Conservation (phyloP, 192 early-diverging fungal species). For the Umbelopsis vinacea region DNA sequence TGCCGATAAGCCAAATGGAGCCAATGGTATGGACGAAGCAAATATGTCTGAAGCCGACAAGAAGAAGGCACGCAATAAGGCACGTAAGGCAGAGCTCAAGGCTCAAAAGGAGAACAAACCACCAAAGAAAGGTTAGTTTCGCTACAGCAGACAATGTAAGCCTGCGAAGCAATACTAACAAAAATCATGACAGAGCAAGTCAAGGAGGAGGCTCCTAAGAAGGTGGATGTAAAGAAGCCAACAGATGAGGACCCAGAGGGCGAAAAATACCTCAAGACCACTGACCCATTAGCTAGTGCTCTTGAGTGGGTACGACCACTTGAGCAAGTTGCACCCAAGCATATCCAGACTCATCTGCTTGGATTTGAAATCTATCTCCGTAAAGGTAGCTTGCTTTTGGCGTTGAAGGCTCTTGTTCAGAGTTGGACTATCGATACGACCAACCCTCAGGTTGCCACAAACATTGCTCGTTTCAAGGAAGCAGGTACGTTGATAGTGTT, state of each 20-base stretch:
- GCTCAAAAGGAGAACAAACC: conserved; percentile 50
- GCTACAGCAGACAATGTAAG: not conserved
- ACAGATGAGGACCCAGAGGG: conserved; percentile 76
- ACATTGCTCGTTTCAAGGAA: conserved; percentile 51
- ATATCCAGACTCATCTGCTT: conserved; percentile 66
- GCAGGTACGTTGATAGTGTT: conserved; percentile 35
- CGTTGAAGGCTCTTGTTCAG: conserved; percentile 61
- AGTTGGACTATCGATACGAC: conserved; percentile 49
- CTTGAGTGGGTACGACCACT: conserved; percentile 80
- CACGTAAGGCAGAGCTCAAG: conserved; percentile 75
- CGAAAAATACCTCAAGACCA: conserved; percentile 60
- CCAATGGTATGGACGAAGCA: conserved; percentile 54
- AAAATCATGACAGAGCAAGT: conserved; percentile 26
- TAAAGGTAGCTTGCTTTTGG: conserved; percentile 71
- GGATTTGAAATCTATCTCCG: conserved; percentile 70
- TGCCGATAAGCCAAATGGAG: conserved; percentile 60
- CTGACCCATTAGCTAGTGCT: conserved; percentile 74
- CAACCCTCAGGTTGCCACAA: conserved; percentile 46
- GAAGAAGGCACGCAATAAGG: conserved; percentile 79
- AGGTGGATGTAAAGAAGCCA: conserved; percentile 42
- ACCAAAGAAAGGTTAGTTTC: conserved; percentile 45
- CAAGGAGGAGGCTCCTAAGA: conserved; percentile 54
- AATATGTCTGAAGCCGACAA: conserved; percentile 72
- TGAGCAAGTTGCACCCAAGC: conserved; percentile 54
- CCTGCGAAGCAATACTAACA: not conserved